Evolutionary conservation across 2,329 filamentous ascomycete genomes (phyloP), one percentile per base, ranked within the genome.

Genomic region (Fusarium irregulare): DNA sequence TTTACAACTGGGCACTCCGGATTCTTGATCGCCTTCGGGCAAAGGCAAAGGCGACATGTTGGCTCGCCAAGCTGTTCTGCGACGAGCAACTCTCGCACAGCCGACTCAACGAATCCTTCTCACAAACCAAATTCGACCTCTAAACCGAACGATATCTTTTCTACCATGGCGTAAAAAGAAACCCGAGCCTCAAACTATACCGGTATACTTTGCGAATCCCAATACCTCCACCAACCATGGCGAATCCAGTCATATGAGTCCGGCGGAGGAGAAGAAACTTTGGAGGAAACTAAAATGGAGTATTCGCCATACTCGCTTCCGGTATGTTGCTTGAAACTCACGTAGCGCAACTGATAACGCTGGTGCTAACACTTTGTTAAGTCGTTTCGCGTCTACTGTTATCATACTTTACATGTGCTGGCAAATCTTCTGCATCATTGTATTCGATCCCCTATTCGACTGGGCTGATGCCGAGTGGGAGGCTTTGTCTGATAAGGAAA

Each of bases 401-500:
- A 57, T 80, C 14, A 70, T 80, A 13, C 68, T 77, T 41, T 78
- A 82, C 45, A 65, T 79, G 4, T 82, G 81, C 67, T 85, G 78
- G 71, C 75, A 81, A 37, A 73, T 85, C 34, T 87, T 86, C 73
- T 76, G 77, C 27, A 78, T 76, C 12, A 73, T 83, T n/a, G 81
- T 88, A 18, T 75, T 87, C 23, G 81, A 81, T 56, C 83, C 84
- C 3, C 65, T 88, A 4, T 76, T 80, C 45, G 79, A 80, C 54
- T 81, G 78, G 75, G 73, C 81, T 16, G 81, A 85, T 32, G 78
- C 81, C 20, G 78, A 83, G 68, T 81, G 82, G 65, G 79, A 81
- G 7, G 76, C 80, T 16, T 70, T 84, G 51, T 80, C 81, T 2
- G 80, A 83, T 23, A 80, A 84, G 46, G 84, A 85, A 72, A 82